A percentile compares a stretch with the other conserved stretches of the same genome.
Conservation (phyloP, 2,329 filamentous ascomycete genomes). For the Phoma sp. region DNA sequence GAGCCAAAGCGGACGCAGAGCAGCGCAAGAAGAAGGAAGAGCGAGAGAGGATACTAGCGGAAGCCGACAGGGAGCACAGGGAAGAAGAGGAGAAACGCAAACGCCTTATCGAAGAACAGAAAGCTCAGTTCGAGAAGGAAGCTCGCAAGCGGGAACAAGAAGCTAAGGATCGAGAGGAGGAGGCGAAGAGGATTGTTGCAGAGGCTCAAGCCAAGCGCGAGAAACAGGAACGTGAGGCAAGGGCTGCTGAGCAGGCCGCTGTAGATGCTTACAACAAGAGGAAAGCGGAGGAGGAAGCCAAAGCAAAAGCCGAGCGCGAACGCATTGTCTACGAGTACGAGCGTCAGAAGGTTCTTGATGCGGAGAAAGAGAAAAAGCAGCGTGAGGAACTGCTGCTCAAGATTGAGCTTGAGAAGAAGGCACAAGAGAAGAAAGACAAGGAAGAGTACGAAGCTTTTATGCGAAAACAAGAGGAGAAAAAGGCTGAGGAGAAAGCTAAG, state of each 20-base stretch:
- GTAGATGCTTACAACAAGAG: conserved; percentile 44
- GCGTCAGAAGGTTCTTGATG: conserved; percentile 44
- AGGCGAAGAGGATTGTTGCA: conserved; percentile 28
- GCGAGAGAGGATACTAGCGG: conserved; percentile 16
- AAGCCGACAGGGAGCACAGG: conserved; percentile 18
- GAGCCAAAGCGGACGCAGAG: conserved; percentile 48
- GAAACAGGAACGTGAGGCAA: conserved; percentile 32
- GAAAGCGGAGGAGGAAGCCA: conserved; percentile 40
- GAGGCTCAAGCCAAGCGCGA: conserved; percentile 37
- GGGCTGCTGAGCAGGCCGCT: conserved; percentile 39
- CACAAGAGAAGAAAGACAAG: conserved; percentile 50
- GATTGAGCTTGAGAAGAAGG: conserved; percentile 49
- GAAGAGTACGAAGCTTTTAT: conserved; percentile 51
- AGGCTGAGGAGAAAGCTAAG: conserved; percentile 50
- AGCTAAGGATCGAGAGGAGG: conserved; percentile 11
- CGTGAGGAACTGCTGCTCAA: conserved; percentile 48
- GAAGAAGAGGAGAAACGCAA: conserved; percentile 32
- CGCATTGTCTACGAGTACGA: conserved; percentile 46
- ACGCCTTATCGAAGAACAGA: conserved; percentile 42
- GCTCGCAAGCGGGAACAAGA: conserved; percentile 32
- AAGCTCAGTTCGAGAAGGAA: conserved; percentile 37
- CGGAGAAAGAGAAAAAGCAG: conserved; percentile 44
- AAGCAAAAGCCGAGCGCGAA: conserved; percentile 38
- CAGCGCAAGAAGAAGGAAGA: conserved; percentile 43
- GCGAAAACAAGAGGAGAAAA: conserved; percentile 49